Conservation (phyloP, 768 basidiomycete genomes). For the Boletus fagicola region DNA sequence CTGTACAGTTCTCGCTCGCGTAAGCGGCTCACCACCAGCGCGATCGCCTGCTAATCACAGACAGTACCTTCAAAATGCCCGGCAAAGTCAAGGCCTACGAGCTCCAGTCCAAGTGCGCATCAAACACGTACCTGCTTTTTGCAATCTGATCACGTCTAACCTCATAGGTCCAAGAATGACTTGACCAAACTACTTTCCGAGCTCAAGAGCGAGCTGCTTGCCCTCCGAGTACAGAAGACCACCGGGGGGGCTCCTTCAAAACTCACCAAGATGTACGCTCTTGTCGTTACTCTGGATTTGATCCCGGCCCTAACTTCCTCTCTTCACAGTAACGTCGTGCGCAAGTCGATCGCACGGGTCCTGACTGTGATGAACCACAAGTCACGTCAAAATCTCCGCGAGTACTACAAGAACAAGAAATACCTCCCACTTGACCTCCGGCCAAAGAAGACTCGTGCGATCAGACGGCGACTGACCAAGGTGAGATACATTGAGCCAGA, state of each 20-base stretch:
- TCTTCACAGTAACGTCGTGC: constrained; percentile 77
- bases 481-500: constrained; percentile 41
- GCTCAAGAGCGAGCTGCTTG: constrained; percentile 92
- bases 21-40: constrained; percentile 31
- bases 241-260: constrained; percentile 94
- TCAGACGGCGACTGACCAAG: constrained; percentile 91
- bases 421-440: constrained; percentile 97
- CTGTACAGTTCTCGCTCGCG: constrained; percentile 23
- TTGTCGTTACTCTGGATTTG: not conserved
- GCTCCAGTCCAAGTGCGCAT: constrained; percentile 87
- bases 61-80: constrained; percentile 59
- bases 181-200: constrained; percentile 90
- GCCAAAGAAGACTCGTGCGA: constrained; percentile 96
- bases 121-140: not conserved
- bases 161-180: constrained; percentile 88
- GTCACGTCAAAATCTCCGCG: constrained; percentile 92
- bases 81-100: constrained; percentile 95
- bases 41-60: constrained; percentile 35
- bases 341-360: constrained; percentile 98
- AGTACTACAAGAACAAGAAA: constrained; percentile 98
- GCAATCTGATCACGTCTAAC: not conserved
- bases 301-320: not conserved
- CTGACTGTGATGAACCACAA: constrained; percentile 99
- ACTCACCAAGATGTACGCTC: constrained; percentile 92
- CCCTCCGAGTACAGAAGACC: constrained; percentile 96